These are phyloP conservation scores for Leccinum glutinopallens DNA, from an alignment of 1,284 basidiomycete species.

Conservation along the genomic window DNA sequence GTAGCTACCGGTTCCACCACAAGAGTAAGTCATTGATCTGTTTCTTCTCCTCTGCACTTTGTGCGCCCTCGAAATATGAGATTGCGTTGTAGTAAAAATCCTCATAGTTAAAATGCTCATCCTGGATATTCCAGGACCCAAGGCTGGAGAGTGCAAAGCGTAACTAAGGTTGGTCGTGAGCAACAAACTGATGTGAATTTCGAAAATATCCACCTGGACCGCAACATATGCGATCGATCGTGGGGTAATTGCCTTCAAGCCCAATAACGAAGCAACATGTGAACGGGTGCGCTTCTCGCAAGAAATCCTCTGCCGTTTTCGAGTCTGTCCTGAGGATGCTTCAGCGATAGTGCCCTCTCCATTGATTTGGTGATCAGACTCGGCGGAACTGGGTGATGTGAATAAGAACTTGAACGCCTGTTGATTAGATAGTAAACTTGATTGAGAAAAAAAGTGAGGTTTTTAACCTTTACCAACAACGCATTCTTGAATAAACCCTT, in stretches of 20 bases:
- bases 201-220: slow-evolving; percentile 25
- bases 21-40: neutral
- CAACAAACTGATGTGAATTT: neutral
- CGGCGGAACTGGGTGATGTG: neutral
- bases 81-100: neutral
- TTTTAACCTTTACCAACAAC: neutral
- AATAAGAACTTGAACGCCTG: neutral
- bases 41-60: neutral
- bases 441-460: neutral
- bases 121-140: neutral
- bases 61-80: neutral
- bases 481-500: neutral
- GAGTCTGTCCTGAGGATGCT: no score
- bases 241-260: slow-evolving; percentile 23
- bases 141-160: neutral
- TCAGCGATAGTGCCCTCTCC: neutral
- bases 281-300: slow-evolving; percentile 3
- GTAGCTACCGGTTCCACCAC: slow-evolving; percentile 4
- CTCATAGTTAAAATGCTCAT: neutral
- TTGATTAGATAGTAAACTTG: neutral
- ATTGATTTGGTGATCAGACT: neutral
- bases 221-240: slow-evolving; percentile 34
- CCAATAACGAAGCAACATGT: slow-evolving; percentile 24
- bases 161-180: neutral
- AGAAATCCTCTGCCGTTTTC: neutral